These are phyloP conservation scores for Mollisiaceae sp. DNA, from an alignment of 2,329 filamentous ascomycete genomes.

Conservation along the genomic window DNA sequence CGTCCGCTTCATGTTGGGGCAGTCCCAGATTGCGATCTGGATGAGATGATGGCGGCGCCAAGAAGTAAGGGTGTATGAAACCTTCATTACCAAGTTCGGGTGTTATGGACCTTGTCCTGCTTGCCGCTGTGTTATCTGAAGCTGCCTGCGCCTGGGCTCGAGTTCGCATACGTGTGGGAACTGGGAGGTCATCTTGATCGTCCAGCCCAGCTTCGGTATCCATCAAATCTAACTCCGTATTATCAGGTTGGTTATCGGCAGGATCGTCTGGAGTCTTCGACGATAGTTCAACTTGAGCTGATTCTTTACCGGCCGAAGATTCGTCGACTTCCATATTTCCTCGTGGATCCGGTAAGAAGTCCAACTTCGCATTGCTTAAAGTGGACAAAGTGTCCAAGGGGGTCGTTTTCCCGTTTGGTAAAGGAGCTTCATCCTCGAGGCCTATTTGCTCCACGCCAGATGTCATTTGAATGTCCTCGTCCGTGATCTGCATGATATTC, in stretches of 20 bases:
- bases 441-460: neutral
- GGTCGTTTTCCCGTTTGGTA: neutral
- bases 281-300: neutral
- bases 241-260: conserved; percentile 4
- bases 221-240: conserved; percentile 14
- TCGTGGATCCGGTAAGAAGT: neutral
- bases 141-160: conserved; percentile 55
- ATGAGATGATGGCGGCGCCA: conserved; percentile 64
- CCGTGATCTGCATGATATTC: conserved; percentile 9
- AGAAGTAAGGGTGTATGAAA: conserved; percentile 77
- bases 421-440: neutral
- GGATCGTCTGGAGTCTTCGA: neutral
- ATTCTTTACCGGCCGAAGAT: neutral
- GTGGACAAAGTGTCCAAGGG: neutral
- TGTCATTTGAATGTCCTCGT: conserved; percentile 10
- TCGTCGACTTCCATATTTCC: neutral
- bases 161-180: conserved; percentile 59
- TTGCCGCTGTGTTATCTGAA: conserved; percentile 43
- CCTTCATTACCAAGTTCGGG: conserved; percentile 54
- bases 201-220: conserved; percentile 35
- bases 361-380: neutral
- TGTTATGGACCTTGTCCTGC: conserved; percentile 42
- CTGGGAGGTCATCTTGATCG: conserved; percentile 48
- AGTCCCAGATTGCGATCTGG: conserved; percentile 75
- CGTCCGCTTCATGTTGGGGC: conserved; percentile 75